Base-by-base conservation (phyloP, 306 rosid genomes). In the Trichosanthes cucumerina region DNA sequence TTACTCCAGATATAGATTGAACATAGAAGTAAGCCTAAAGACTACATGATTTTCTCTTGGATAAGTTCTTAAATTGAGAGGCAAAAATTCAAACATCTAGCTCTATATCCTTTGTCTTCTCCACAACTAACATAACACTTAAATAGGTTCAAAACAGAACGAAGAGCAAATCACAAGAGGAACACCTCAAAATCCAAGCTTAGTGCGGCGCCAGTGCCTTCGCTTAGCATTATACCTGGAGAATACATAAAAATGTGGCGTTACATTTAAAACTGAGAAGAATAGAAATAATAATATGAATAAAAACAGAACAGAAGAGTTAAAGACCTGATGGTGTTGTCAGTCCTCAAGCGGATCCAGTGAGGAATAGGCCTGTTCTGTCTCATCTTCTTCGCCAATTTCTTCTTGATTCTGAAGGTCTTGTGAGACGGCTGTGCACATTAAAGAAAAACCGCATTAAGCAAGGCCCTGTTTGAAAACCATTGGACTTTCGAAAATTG, bases 331-430 rank as follows among this genome's bases (percentile, higher is more conserved):
- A 93, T 93, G 38, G 92, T 93, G 83, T 93, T 93, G 58, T 93
- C 98, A 0, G 98, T 93, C 69, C 98, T 89, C 91, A 89, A 68
- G 19, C 98, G 95, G 83, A 93, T 93, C 97, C 97, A 91, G 65
- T 93, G 90, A 9, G 98, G 98, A 43, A 91, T 90, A 33, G 97
- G 98, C 92, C 98, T 88, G 80, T 93, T 93, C 87, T 91, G 97
- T 84, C 98, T 91, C 97, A 90, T 93, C 97, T 93, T 93, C 97
- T 93, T 93, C 36, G 90, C 97, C 50, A 93, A 70, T 83, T 93
- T 93, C 93, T 93, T 93, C 93, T 93, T 93, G 85, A 93, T 91
- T 38, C 69, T 81, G 86, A 93, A 91, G 33, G 92, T 91, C 88
- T 93, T 93, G 91, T 93, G 98, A 3, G 98, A 93, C 77, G 97